Percentiles rank a stretch among this genome's conserved stretches.
Conservation (phyloP, 371 early-diverging fungal species). For the Sporodiniella umbellata region DNA sequence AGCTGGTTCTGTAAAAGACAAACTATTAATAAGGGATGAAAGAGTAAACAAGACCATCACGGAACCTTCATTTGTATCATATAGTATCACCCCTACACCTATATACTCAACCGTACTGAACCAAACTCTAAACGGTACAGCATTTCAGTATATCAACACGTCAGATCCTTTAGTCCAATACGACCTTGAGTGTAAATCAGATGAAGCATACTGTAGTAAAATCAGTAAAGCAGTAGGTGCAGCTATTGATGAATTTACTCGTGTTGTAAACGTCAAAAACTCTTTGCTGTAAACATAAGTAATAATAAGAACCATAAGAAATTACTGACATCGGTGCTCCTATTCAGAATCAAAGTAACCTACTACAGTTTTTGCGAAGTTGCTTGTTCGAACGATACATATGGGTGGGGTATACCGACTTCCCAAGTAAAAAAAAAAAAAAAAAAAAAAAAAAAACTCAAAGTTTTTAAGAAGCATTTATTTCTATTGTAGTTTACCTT, state of each 20-base stretch:
- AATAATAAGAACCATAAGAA: not conserved
- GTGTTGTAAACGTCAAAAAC: slow-evolving; percentile 37
- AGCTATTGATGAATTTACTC: slow-evolving; percentile 34
- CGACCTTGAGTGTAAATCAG: slow-evolving; percentile 21
- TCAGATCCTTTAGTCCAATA: slow-evolving; percentile 26
- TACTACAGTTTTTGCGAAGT: slow-evolving; percentile 37
- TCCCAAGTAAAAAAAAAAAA: slow-evolving; percentile 27
- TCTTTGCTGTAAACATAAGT: slow-evolving; percentile 29
- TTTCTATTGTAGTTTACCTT: slow-evolving; percentile 32
- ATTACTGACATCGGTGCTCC: not conserved
- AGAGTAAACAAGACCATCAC: not conserved
- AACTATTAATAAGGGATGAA: too few species aligned
- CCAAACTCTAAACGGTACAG: not conserved
- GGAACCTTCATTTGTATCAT: not conserved
- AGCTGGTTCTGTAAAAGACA: not conserved
- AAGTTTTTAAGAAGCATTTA: not conserved
- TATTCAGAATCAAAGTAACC: slow-evolving; percentile 15
- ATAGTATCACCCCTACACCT: not conserved
- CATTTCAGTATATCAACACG: slow-evolving; percentile 17
- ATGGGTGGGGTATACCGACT: slow-evolving; percentile 41
- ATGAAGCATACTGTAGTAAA: slow-evolving; percentile 33
- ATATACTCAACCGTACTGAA: not conserved
- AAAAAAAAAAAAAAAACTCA: not conserved
- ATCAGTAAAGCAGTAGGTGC: slow-evolving; percentile 29
- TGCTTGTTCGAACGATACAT: slow-evolving; percentile 33